Percentiles rank a stretch among this genome's conserved stretches.
Evolutionary conservation across 768 basidiomycete species (phyloP).

Genomic region (Tulasnella sp.): DNA sequence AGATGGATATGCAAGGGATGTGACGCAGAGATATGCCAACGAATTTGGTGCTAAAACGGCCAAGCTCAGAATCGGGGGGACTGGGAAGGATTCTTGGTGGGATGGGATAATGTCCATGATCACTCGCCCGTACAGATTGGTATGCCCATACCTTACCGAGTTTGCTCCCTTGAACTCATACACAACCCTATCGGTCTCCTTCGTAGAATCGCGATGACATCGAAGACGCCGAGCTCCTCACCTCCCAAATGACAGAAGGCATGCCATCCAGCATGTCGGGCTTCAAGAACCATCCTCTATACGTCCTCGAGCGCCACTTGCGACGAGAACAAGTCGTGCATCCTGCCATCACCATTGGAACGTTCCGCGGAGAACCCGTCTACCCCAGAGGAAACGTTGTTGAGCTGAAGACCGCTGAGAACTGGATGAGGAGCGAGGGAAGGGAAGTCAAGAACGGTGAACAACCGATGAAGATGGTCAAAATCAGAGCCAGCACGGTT

Average conservation of each 20-base stretch:
- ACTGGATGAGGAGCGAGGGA: slow-evolving; percentile 85
- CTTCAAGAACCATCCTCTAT: slow-evolving; percentile 97
- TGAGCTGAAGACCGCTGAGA: slow-evolving; percentile 87
- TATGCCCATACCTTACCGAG: slow-evolving; percentile 46
- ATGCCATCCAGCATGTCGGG: slow-evolving; percentile 91
- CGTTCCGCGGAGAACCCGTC: slow-evolving; percentile 91
- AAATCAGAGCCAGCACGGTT: slow-evolving; percentile 81
- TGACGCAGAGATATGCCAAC: slow-evolving; percentile 85
- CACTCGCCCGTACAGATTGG: slow-evolving; percentile 79
- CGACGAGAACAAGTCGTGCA: slow-evolving; percentile 85
- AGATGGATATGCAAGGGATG: slow-evolving; percentile 89
- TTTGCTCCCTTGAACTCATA: neutral
- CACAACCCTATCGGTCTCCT: neutral
- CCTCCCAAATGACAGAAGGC: slow-evolving; percentile 77
- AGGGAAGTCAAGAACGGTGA: slow-evolving; percentile 68
- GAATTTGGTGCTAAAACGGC: slow-evolving; percentile 77
- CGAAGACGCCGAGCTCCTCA: slow-evolving; percentile 87
- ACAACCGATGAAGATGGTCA: slow-evolving; percentile 89
- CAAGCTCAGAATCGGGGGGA: slow-evolving; percentile 71
- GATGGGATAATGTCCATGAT: slow-evolving; percentile 63
- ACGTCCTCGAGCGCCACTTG: slow-evolving; percentile 83
- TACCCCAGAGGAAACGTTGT: slow-evolving; percentile 84
- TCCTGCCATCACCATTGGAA: slow-evolving; percentile 79
- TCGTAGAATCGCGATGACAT: slow-evolving; percentile 84
- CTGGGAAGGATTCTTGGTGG: slow-evolving; percentile 85